Base-by-base conservation (phyloP, 805 yeast genomes). In the Candida adriatica region DNA sequence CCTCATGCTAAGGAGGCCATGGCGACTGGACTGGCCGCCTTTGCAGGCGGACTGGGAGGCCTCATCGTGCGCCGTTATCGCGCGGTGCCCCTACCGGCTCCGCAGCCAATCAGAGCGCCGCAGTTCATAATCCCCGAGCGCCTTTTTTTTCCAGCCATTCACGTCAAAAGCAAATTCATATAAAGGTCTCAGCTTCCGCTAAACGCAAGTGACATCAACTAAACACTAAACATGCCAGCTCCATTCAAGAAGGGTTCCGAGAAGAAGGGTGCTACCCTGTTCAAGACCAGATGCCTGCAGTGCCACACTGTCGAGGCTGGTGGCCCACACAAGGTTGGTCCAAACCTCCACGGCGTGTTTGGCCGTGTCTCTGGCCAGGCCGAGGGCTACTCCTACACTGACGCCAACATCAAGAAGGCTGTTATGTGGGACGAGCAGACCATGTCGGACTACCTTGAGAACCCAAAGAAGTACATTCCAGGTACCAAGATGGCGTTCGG, bases 401-500 rank as follows among this genome's bases (percentile, higher is more conserved):
- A 92, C 51, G 97, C 98, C 62, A 90, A 90, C 85, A 84, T 85
- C 77, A 81, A 80, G 73, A 87, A 87, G 70, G 94, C 87, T 59
- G 94, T 92, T 43, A 52, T 53, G 39, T 92, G 98, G 98, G 52
- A 58, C 48, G 87, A 78, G 58, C 87, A 87, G 61, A 75, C 86
- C 64, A 75, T 92, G 82, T 73, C 81, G 53, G 95, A 84, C 65
- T 92, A 92, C 81, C 78, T 92, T 67, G 94, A 83, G 70, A 92
- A 92, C 84, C 98, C 98, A 72, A 92, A 92, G 94, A 92, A 92
- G 74, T 92, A 87, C 75, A 87, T 92, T 53, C 98, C 98, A 62
- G 98, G 98, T 67, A 92, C 97, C 73, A 92, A 92, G 83, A 92
- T 92, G 98, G 97, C 98, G 48, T 92, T 90, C 57, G 98, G 96